Evolutionary conservation across 345 rosid species (phyloP).

Genomic region (Combretum micranthum): DNA sequence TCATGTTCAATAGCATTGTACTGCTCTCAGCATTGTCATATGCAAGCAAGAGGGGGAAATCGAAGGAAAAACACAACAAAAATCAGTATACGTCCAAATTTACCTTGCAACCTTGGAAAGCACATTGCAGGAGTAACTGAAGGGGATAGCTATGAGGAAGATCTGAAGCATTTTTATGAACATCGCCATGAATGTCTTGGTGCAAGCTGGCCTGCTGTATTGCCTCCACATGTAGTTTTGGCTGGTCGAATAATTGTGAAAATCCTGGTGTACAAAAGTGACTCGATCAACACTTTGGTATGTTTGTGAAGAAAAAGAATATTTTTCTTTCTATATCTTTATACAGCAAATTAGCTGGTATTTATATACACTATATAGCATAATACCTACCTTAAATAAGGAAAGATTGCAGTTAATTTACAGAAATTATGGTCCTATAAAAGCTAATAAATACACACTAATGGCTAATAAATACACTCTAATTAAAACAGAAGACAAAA

Average conservation of each 20-base stretch:
- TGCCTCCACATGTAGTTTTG: constrained; percentile 68
- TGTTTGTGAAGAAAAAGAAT: too few relatives aligned
- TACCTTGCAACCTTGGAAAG: constrained; percentile 27
- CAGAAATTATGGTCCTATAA: too few relatives aligned
- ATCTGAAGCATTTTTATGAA: constrained; percentile 38
- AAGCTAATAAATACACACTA: too few relatives aligned
- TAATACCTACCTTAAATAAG: too few relatives aligned
- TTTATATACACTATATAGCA: too few relatives aligned
- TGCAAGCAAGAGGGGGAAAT: constrained; percentile 42
- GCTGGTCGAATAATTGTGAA: constrained; percentile 69
- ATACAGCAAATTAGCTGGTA: too few relatives aligned
- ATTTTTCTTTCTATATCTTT: too few relatives aligned
- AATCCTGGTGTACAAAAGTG: constrained; percentile 28
- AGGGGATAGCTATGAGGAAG: constrained; percentile 13
- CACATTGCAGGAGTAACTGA: constrained; percentile 30
- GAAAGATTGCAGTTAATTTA: too few relatives aligned
- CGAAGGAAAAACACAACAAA: constrained; percentile 15
- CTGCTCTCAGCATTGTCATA: constrained; percentile 67
- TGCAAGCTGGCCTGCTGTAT: constrained; percentile 65
- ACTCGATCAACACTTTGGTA: constrained; percentile 42
- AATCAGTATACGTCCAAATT: constrained; percentile 11
- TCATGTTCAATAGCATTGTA: constrained; percentile 68
- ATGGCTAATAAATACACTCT: too few relatives aligned
- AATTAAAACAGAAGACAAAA: too few relatives aligned
- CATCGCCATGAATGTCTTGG: constrained; percentile 84